Evolutionary conservation across 176 grass and related monocot genomes (phyloP).

Genomic region (Avena atlantica): DNA sequence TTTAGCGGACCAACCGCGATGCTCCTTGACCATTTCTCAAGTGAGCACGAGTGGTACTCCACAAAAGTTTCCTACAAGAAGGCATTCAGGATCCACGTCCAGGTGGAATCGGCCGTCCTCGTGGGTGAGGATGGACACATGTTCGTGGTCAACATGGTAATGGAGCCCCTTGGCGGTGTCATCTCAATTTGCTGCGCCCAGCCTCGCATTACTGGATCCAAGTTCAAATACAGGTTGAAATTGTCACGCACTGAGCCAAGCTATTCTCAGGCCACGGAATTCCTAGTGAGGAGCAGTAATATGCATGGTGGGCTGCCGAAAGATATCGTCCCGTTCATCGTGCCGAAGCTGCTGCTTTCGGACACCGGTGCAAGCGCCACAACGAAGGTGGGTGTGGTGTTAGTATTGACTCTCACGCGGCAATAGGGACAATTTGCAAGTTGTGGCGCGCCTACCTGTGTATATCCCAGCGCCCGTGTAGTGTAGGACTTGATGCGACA

Average conservation of each 20-base stretch:
- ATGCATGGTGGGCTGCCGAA: neutral
- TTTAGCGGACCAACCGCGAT: too few species aligned
- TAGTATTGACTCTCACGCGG: neutral
- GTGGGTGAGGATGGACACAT: neutral
- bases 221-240: neutral
- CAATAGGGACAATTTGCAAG: neutral
- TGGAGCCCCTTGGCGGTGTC: neutral
- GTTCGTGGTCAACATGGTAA: neutral
- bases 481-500: neutral
- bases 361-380: neutral
- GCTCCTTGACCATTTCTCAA: too few species aligned
- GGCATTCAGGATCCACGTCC: neutral
- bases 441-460: neutral
- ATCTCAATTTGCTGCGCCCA: neutral
- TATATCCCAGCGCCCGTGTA: neutral
- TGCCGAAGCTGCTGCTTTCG: slow-evolving; percentile 22
- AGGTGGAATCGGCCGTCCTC: neutral
- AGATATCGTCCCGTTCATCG: neutral
- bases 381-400: slow-evolving; percentile 7
- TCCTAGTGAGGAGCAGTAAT: neutral
- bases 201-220: neutral
- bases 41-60: neutral
- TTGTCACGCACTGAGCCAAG: neutral
- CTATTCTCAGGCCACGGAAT: neutral
- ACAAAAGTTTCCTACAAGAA: neutral